Conservation (phyloP, 768 basidiomycete species). For the Pleurotus salmoneostramineus region DNA sequence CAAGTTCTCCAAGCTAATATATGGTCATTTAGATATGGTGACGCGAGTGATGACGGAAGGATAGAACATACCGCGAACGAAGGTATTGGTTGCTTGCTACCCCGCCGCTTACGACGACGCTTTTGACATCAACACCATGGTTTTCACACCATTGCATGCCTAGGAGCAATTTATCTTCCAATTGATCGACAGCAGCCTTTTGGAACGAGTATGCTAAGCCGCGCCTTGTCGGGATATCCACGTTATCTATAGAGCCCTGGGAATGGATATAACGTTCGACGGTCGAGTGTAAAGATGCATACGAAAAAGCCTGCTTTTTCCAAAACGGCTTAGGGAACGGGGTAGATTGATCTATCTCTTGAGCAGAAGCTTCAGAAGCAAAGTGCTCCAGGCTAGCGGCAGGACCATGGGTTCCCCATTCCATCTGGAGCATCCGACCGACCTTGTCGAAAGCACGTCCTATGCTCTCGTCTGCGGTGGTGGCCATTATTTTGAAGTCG, state of each 20-base stretch:
- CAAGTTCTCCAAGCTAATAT: not conserved
- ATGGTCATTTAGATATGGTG: not conserved
- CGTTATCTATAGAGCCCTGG: slow-evolving; percentile 34
- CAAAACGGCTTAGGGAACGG: slow-evolving; percentile 46
- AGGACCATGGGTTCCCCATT: slow-evolving; percentile 59
- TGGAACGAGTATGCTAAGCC: slow-evolving; percentile 74
- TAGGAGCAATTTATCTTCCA: slow-evolving; percentile 69
- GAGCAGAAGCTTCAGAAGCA: slow-evolving; percentile 34
- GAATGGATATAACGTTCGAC: slow-evolving; percentile 54
- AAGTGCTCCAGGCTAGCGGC: slow-evolving; percentile 83
- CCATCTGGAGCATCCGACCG: slow-evolving; percentile 62
- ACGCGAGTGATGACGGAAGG: not conserved
- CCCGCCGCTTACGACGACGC: slow-evolving; percentile 86
- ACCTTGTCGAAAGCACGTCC: slow-evolving; percentile 86
- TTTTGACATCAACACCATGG: slow-evolving; percentile 39
- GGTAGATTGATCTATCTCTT: slow-evolving; percentile 24
- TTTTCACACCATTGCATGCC: slow-evolving; percentile 41
- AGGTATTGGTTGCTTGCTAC: slow-evolving; percentile 74
- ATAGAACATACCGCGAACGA: slow-evolving; percentile 37
- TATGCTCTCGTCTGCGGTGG: slow-evolving; percentile 70
- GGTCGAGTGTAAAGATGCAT: slow-evolving; percentile 68
- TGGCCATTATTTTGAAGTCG: slow-evolving; percentile 67
- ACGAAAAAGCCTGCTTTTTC: slow-evolving; percentile 70
- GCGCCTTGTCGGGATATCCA: slow-evolving; percentile 34
- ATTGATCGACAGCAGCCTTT: slow-evolving; percentile 61